Base-by-base conservation (phyloP, 1,284 basidiomycete species). In the Lignosus rhinocerotis region DNA sequence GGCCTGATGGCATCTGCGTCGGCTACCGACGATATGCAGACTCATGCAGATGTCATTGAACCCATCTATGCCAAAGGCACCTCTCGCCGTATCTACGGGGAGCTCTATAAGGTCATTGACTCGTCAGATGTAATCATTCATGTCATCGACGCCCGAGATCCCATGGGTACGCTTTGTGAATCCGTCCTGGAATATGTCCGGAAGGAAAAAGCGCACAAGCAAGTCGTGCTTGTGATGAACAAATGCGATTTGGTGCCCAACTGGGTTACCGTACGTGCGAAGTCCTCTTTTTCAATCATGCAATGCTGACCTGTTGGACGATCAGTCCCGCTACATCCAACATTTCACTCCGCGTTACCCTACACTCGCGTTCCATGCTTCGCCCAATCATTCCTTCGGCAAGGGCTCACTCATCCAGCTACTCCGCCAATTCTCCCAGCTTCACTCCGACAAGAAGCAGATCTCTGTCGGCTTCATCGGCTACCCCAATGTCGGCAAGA, bases 51-150 rank as follows among this genome's bases (percentile, higher is more conserved):
- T 66, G 81, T 83, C 67, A 86, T 88, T 64, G 93, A 95, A 67
- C 93, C 93, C 2, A 93, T 95, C 62, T 96, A 93, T 69, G 86
- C 89, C 57, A 95, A 96, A 74, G 95, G 95, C 39, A 97, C 95
- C 0, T 96, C 94, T 25, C 81, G 90, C 46, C 87, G 97, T 55
- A 99, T 99, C 65, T 99, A 98, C 78, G 96, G 94, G 62, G 96
- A 99, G 74, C 79, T 99, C 25, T 99, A 99, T 84, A 99, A 99
- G 75, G 97, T 99, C 65, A 96, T 99, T 69, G 97, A 99, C 75
- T 98, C 95, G 2, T 97, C 94, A 9, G 96, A 99, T 72, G 94
- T 99, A 47, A 86, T 99, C 62, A 84, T 99, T 42, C 97, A 99
- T 74, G 87, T 99, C 48, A 80, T 99, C 62, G 97, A 99, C 75